Evolutionary conservation across 2,329 filamentous ascomycete genomes (phyloP).

Genomic region (Nemania sp.): DNA sequence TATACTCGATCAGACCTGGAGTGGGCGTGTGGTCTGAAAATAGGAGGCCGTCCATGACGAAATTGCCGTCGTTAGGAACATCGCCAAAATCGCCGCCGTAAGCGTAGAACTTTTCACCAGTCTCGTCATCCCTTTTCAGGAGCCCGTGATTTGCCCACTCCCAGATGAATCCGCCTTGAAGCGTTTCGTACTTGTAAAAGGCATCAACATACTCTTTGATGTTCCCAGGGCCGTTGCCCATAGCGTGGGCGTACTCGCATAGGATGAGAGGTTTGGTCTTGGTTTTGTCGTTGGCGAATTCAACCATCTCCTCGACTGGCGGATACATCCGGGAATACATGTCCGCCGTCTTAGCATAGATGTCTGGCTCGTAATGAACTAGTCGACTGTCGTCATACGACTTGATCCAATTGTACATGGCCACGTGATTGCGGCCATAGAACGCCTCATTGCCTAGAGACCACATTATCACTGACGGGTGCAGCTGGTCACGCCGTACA

Average conservation of each 20-base stretch:
- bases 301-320: conserved; percentile 47
- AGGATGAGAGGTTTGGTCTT: conserved; percentile 57
- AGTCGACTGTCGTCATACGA: conserved; percentile 57
- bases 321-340: conserved; percentile 67
- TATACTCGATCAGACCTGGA: conserved; percentile 50
- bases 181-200: conserved; percentile 59
- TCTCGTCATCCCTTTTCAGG: conserved; percentile 47
- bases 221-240: conserved; percentile 71
- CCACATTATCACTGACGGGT: conserved; percentile 69
- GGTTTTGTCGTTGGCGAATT: conserved; percentile 43
- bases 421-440: conserved; percentile 65
- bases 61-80: conserved; percentile 59
- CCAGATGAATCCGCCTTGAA: conserved; percentile 68
- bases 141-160: conserved; percentile 62
- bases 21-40: conserved; percentile 52
- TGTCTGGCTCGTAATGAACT: conserved; percentile 66
- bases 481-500: conserved; percentile 67
- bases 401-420: conserved; percentile 64
- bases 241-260: conserved; percentile 59
- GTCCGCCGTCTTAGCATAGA: conserved; percentile 59
- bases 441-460: conserved; percentile 71
- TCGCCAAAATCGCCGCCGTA: conserved; percentile 53
- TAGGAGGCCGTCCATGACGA: conserved; percentile 57
- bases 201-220: conserved; percentile 67
- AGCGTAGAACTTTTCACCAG: conserved; percentile 50